Evolutionary conservation across 129 eudicot genomes (phyloP), one percentile per base, ranked within the genome.

Genomic region (Flaveria ramosissima): DNA sequence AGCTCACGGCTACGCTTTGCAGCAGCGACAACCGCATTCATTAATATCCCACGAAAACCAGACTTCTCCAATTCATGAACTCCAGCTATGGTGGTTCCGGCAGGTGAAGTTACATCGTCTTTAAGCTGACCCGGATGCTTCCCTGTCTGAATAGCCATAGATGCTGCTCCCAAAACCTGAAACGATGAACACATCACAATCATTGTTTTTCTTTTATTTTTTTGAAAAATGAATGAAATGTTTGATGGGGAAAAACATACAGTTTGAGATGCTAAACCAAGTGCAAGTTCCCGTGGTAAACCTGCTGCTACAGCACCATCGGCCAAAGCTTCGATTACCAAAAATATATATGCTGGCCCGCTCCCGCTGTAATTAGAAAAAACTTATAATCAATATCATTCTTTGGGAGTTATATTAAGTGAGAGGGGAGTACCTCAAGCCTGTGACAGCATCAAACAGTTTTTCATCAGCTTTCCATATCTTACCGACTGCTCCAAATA

Each of bases 251-350:
- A 50, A 13, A 12, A 72, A 68, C 96, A 81, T 78, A 91, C 98
- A 15, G 93, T 94, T 86, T 94, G 97, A 71, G 98, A 89, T 71
- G 98, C 98, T 84, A 94, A 79, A 77, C 93, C 93, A 51, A 89
- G 88, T 24, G 98, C 97, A 68, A 94, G 96, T 39, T 91, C 98
- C n/a, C 98, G 87, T 19, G 98, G 98, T 36, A 94, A 84, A 81
- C 98, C 98, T 36, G 98, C 98, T 79, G 98, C 98, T 51, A 94
- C 98, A 61, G 93, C 98, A 81, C 98, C 98, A 83, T 94, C 98
- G 45, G 98, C 98, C 85, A 94, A 91, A 46, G 98, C 97, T 89
- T 94, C 98, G 53, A 94, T 94, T 52, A 93, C 96, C 76, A 94
- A 45, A 63, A 56, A 94, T 69, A 91, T 89, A 76, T 94, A 94